Evolutionary conservation across 176 grass and related monocot species (phyloP).

Genomic region (Aegilops longissima): DNA sequence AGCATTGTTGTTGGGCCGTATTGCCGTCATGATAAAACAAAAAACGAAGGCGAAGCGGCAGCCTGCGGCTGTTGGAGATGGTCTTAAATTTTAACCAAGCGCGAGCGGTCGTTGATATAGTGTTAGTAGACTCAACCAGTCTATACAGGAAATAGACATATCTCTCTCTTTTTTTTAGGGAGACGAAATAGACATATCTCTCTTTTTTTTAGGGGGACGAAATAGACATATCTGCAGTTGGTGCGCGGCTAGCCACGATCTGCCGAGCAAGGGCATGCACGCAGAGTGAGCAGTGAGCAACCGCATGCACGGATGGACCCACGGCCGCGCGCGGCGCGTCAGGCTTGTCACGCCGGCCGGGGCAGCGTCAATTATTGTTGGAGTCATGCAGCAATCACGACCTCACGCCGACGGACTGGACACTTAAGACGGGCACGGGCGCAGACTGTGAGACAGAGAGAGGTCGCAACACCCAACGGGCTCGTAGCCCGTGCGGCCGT

Average conservation of each 20-base stretch:
- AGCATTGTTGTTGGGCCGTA: no score
- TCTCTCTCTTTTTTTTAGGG: no score
- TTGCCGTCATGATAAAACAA: no score
- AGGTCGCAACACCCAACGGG: background rate
- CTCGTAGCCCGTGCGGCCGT: background rate
- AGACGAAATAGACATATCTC: no score
- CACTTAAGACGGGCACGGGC: background rate
- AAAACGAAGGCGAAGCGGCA: no score
- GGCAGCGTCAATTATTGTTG: conserved; percentile 9
- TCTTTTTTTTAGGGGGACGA: no score
- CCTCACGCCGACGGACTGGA: background rate
- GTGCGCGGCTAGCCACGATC: background rate
- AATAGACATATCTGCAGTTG: background rate
- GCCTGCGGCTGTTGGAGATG: no score
- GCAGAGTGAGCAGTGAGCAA: background rate
- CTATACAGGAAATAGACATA: no score
- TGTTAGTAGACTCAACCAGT: no score
- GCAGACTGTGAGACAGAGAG: background rate
- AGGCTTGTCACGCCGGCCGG: background rate
- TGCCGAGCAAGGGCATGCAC: background rate
- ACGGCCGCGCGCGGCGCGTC: background rate
- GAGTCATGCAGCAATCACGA: conserved; percentile 3
- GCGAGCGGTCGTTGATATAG: no score
- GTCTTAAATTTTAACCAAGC: no score
- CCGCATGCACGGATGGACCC: background rate